phyloP scores from a whole-genome alignment of 176 grass and related monocot species.

The Oryza longistaminata region DNA sequence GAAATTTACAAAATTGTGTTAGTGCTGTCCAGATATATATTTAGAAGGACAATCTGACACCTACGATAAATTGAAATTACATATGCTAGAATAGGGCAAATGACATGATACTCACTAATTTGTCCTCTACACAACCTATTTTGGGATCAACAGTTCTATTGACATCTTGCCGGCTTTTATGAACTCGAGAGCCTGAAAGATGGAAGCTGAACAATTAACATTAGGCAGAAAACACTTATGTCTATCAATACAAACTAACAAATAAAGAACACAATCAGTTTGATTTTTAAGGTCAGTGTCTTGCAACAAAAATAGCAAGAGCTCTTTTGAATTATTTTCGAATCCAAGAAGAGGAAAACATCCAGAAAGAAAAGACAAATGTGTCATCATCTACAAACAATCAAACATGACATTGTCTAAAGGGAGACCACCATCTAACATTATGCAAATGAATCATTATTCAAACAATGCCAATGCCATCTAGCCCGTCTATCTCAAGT shows the following conservation, averaged over 20 bases:
- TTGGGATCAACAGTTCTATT: constrained; percentile 39
- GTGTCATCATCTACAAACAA: neutral
- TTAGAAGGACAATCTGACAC: constrained; percentile 5
- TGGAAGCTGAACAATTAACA: neutral
- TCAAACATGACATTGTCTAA: neutral
- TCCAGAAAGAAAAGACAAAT: constrained; percentile 32
- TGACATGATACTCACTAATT: constrained; percentile 53
- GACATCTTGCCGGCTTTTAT: constrained; percentile 41
- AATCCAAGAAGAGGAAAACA: constrained; percentile 3
- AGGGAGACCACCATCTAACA: constrained; percentile 24
- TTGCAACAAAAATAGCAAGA: constrained; percentile 22
- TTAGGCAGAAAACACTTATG: neutral
- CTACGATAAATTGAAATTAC: constrained; percentile 1
- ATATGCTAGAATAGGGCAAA: constrained; percentile 1
- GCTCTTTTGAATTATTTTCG: neutral
- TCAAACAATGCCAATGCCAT: neutral
- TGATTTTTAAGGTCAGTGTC: constrained; percentile 8
- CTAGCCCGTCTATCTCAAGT: constrained; percentile 17
- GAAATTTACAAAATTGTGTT: neutral
- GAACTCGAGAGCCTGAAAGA: constrained; percentile 58
- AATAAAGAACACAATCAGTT: neutral
- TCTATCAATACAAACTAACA: neutral
- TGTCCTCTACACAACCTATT: constrained; percentile 51
- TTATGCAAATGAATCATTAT: constrained; percentile 27
- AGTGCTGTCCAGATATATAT: neutral